These are phyloP conservation scores for Verruconis gallopava DNA, from an alignment of 2,329 filamentous ascomycete species.

Conservation along the genomic window DNA sequence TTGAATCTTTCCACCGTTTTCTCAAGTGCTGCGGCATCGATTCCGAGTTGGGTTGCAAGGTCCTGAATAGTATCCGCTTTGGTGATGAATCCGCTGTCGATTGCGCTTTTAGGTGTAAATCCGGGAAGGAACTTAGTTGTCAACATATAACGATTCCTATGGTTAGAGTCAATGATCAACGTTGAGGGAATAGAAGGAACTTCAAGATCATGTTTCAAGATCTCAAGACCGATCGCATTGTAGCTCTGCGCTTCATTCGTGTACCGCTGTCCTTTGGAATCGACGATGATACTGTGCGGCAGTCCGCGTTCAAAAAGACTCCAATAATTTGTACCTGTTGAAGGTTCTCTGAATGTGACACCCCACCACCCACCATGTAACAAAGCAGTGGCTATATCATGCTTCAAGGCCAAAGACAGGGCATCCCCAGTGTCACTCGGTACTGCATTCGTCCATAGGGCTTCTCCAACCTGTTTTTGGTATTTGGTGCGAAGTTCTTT, in stretches of 20 bases:
- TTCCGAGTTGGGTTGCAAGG: slow-evolving; percentile 17
- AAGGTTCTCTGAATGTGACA: slow-evolving; percentile 19
- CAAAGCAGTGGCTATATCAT: slow-evolving; percentile 21
- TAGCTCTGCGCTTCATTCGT: slow-evolving; percentile 25
- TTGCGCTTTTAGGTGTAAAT: slow-evolving; percentile 12
- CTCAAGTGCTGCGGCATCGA: slow-evolving; percentile 14
- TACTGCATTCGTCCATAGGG: slow-evolving; percentile 18
- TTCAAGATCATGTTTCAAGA: slow-evolving; percentile 14
- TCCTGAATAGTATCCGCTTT: slow-evolving; percentile 16
- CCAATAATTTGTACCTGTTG: slow-evolving; percentile 13
- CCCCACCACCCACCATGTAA: slow-evolving; percentile 26
- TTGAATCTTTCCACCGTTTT: slow-evolving; percentile 21
- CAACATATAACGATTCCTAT: slow-evolving; percentile 21
- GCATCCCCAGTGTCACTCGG: slow-evolving; percentile 19
- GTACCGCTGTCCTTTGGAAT: slow-evolving; percentile 21
- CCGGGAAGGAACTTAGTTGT: slow-evolving; percentile 12
- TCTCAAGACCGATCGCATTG: slow-evolving; percentile 16
- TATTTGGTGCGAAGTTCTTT: slow-evolving; percentile 19
- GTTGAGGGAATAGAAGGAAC: slow-evolving; percentile 19
- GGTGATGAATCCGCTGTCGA: slow-evolving; percentile 16
- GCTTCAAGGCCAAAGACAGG: slow-evolving; percentile 18
- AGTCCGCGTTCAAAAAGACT: slow-evolving; percentile 19
- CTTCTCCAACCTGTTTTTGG: slow-evolving; percentile 13
- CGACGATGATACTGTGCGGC: slow-evolving; percentile 26
- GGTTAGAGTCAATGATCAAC: slow-evolving; percentile 21